Evolutionary conservation across 495 filamentous ascomycete genomes (phyloP), one percentile per base, ranked within the genome.

Genomic region (Trichoderma asperelloides): DNA sequence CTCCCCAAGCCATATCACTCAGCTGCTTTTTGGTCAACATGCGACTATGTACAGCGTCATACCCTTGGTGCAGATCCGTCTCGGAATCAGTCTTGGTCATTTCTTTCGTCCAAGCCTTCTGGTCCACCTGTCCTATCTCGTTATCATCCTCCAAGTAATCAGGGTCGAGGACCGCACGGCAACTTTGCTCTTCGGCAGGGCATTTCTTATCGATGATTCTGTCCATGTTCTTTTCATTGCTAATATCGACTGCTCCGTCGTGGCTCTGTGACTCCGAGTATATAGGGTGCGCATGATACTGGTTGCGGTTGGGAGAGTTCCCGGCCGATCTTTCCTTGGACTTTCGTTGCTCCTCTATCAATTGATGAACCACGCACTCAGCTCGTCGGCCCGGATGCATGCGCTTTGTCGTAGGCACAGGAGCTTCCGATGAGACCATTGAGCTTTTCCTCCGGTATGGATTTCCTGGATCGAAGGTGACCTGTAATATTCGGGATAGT

Each of bases 1-100:
- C 93, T 27, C 93, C 93, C 86, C 91, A 92, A 0, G 93, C 92
- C 95, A 98, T 96, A 69, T 98, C 95, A 1, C 88, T 90, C 41
- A 98, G 81, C 75, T 98, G 91, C 68, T 88, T 89, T 77, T 98
- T 98, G 2, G 93, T 97, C 69, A 98, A 81, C 40, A 95, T 84
- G 16, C 83, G 77, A 66, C 76, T 81, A 68, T 83, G 79, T 43
- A 76, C 64, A 12, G 71, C 75, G 23, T 77, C 74, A 7, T 67
- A 65, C 66, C 69, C 74, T 68, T 23, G 43, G 16, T 66, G 66
- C 49, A 66, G 62, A 45, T 79, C 75, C 62, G 77, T 41, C 21
- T 73, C 70, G 12, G 75, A 68, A 21, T 70, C 67, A 16, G 69
- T 66, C 45, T 70, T 73, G 49, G 70, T 67, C 18, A 82, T 76